These are phyloP conservation scores for Phenoliferia sp. DNA, from an alignment of 1,284 basidiomycete genomes.

Conservation along the genomic window DNA sequence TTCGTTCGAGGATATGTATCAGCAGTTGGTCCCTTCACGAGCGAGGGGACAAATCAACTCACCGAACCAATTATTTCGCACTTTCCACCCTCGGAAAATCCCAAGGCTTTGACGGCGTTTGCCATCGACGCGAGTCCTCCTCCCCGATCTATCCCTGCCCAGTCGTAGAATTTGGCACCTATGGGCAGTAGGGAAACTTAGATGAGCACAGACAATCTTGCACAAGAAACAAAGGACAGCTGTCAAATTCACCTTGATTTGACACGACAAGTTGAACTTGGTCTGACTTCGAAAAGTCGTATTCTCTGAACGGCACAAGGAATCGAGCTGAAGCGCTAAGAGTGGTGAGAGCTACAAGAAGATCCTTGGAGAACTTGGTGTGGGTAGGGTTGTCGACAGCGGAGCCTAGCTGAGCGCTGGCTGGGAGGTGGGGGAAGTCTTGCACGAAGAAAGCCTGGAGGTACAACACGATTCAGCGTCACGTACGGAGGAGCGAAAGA, in stretches of 20 bases:
- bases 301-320: neutral
- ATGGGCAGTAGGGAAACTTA: neutral
- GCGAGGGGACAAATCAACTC: neutral
- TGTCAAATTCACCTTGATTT: no score
- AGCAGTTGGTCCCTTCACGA: no score
- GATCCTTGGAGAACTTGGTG: conserved; percentile 14
- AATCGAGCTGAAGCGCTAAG: conserved; percentile 13
- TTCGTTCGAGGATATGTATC: neutral
- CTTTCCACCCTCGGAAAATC: conserved; percentile 9
- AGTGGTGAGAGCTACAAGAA: conserved; percentile 7
- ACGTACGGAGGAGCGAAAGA: neutral
- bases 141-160: conserved; percentile 4
- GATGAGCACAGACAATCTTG: no score
- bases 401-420: neutral
- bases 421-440: conserved; percentile 22
- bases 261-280: conserved; percentile 19
- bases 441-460: conserved; percentile 26
- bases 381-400: conserved; percentile 18
- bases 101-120: conserved; percentile 10
- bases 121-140: conserved; percentile 25
- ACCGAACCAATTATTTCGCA: conserved; percentile 27
- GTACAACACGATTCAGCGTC: neutral
- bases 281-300: conserved; percentile 15
- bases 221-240: no score
- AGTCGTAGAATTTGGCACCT: conserved; percentile 2